Base-by-base conservation (phyloP, 345 rosid species). In the Eucalyptus regnans region DNA sequence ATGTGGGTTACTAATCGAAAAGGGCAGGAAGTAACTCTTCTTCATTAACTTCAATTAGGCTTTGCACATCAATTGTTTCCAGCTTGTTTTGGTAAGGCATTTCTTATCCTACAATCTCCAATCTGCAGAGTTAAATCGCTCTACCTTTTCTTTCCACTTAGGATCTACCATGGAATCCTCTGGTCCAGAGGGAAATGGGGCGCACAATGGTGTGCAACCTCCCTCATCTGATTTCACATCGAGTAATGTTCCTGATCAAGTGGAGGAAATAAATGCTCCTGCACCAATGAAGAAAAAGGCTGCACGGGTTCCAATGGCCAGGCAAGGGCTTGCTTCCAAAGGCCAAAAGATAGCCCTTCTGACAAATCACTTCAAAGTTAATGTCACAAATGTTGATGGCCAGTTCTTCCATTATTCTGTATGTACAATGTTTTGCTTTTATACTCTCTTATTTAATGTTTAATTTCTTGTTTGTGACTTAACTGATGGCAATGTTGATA, bases 281-380 rank as follows among this genome's bases (percentile, higher is more conserved):
- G 95, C 92, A 86, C 93, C 91, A 9, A 91, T 62, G 25, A 95
- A 92, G 87, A 96, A 92, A 51, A 96, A 93, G 92, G 86, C n/a
- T 31, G 64, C 23, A 3, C 93, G 94, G 64, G 86, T 94, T 76
- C 99, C 99, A 6, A 94, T 95, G 87, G 93, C 96, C 44, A 92
- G 99, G 88, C 94, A 93, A 49, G 95, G 98, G 50, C 88, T 89
- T 87, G 99, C 94, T 16, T 46, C 95, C 27, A 96, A 90, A 89
- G 98, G 99, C 58, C 95, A 93, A 87, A 95, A 91, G 94, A 91
- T 93, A 49, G 1, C 88, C 43, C 62, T 97, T 33, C 92, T 93
- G 9, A 97, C 98, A 2, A 96, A 97, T 90, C 99, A 97, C 91
- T 97, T 95, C 64, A 94, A 92, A 91, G 99, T 96, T 27, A 93